These are phyloP conservation scores for Aspergillus brunneoviolaceus DNA, from an alignment of 2,329 filamentous ascomycete genomes.

Conservation along the genomic window DNA sequence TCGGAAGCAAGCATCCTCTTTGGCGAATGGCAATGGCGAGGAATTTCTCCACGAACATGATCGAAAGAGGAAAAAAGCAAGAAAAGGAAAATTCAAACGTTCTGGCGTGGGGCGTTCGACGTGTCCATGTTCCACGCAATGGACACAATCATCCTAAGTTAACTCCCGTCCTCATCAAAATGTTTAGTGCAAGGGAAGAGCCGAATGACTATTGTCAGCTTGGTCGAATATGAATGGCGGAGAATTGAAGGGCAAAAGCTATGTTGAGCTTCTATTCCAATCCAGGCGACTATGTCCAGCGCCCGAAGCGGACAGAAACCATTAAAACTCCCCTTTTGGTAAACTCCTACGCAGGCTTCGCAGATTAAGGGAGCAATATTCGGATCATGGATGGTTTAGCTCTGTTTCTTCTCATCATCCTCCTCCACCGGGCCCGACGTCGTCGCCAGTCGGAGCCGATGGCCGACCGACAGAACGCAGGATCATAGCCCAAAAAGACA, in stretches of 20 bases:
- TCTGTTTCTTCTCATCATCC: neutral
- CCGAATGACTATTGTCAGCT: constrained; percentile 1
- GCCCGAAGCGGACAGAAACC: neutral
- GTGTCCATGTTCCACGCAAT: neutral
- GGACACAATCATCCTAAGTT: neutral
- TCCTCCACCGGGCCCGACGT: neutral
- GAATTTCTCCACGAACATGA: neutral
- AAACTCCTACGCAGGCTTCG: neutral
- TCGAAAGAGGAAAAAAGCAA: neutral
- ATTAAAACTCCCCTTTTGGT: neutral
- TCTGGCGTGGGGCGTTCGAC: neutral
- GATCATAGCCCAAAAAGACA: neutral
- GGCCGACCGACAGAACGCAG: constrained; percentile 1
- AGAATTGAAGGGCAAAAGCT: no score
- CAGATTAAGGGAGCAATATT: neutral
- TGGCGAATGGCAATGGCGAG: neutral
- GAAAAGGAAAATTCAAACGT: neutral
- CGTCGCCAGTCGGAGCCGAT: constrained; percentile 4
- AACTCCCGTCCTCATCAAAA: neutral
- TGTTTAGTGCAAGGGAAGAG: constrained; percentile 4
- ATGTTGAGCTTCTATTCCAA: no score
- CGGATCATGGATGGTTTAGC: neutral
- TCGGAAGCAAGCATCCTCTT: neutral
- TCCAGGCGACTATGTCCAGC: no score
- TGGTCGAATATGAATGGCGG: neutral